Base-by-base conservation (phyloP, 768 basidiomycete genomes). In the Stropharia rugosoannulata region DNA sequence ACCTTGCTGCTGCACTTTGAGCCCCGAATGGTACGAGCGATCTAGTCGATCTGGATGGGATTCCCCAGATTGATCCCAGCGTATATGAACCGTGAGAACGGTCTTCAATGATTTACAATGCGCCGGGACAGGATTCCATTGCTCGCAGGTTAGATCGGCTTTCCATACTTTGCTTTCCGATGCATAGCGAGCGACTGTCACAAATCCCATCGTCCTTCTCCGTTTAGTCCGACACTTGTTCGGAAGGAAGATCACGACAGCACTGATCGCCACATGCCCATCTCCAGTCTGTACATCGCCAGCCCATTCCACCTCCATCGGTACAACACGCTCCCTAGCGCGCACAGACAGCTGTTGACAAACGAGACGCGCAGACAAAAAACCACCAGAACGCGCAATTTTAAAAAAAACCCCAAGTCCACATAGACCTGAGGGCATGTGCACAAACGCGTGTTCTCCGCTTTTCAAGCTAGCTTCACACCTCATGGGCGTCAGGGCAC, bases 1-100 rank as follows among this genome's bases (percentile, higher is more conserved):
- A 59, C 64, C 60, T 62, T 62, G 54, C 50, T 62, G 58, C 66
- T 67, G 68, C 59, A 49, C 63, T 66, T 64, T 41, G 59, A 59
- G 54, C 49, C 42, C 54, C 55, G 55, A 51, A 56, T 37, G 59
- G 55, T 57, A 54, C 53, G 58, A 59, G 52, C 47, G 60, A 55
- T 59, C 56, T 47, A 36, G 16, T 54, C 51, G 45, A 49, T 55
- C 51, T 56, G 54, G 60, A 59, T 63, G 55, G 60, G 68, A 66
- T 61, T 64, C 55, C 46, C 29, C 56, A 56, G 62, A 53, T 56
- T 59, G 42, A 32, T 32, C 6, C 48, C 50, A 35, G 25, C 38
- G 12, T 32, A 53, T 40, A 50, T 35, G 55, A 56, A 47, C 56
- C 46, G 36, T 36, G 46, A 47, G 46, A 58, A 29, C 16, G 13